These are phyloP conservation scores for Trichophaea hybrida DNA, from an alignment of 2,329 filamentous ascomycete genomes.

Conservation along the genomic window DNA sequence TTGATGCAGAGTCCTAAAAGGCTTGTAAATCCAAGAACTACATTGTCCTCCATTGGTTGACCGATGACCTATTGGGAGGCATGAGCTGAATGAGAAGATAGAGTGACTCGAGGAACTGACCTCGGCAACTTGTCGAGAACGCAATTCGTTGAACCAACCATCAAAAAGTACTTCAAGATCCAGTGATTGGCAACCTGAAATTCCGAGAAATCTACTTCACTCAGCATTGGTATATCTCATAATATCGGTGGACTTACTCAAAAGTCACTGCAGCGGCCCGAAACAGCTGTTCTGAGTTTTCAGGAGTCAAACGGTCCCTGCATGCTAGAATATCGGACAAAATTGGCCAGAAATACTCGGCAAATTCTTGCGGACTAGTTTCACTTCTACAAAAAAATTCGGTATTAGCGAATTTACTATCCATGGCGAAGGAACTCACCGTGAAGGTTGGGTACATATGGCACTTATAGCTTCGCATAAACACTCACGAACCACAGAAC, in stretches of 20 bases:
- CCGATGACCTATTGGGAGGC: conserved; percentile 17
- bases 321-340: conserved; percentile 32
- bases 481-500: conserved; percentile 14
- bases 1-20: conserved; percentile 14
- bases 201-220: conserved; percentile 15
- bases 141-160: conserved; percentile 18
- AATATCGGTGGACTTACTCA: conserved; percentile 28
- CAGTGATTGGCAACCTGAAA: conserved; percentile 8
- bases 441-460: conserved; percentile 10
- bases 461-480: conserved; percentile 13
- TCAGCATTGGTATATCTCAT: conserved; percentile 1
- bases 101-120: conserved; percentile 7
- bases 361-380: conserved; percentile 24
- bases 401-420: neutral
- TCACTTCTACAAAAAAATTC: conserved; percentile 9
- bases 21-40: conserved; percentile 19
- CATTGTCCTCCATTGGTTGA: conserved; percentile 19
- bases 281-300: conserved; percentile 36
- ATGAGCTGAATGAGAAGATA: neutral
- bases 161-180: conserved; percentile 14
- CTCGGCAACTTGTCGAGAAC: conserved; percentile 16
- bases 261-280: conserved; percentile 34
- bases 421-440: conserved; percentile 6
- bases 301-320: conserved; percentile 30
- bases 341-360: conserved; percentile 35